Base-by-base conservation (phyloP, 2,329 filamentous ascomycete species). In the Apiospora phragmitis region DNA sequence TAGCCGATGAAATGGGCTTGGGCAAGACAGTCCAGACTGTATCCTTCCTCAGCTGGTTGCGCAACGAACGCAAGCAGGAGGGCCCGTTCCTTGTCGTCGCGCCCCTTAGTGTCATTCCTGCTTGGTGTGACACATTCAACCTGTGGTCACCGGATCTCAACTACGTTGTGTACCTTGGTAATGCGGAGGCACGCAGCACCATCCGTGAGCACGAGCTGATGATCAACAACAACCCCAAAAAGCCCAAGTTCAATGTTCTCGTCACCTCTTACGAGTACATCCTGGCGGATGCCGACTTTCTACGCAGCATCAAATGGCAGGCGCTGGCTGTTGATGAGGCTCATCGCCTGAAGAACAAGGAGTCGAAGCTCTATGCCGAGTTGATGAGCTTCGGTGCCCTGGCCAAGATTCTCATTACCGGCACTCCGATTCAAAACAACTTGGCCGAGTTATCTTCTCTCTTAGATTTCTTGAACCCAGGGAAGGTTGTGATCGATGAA, bases 11-110 rank as follows among this genome's bases (percentile, higher is more conserved):
- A 83, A 99, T 99, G 96, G 96, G 96, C 76, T 87, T 99, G 18
- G 96, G 96, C 38, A 99, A 99, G 84, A 99, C 96, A 0, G 96
- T 99, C 0, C 96, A 99, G 83, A 98, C 95, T 0, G 95, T 99
- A 38, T 91, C 95, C 0, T 98, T 98, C 80, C 92, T 99, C 81
- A 98, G 95, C 80, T 99, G 96, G 95, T 87, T 99, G 72, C 93
- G 94, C 69, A 95, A 98, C 81, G 91, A 94, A 71, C 91, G 95
- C 75, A 88, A 88, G 67, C 96, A 99, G 80, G 93, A 98, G 81
- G 96, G 96, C 0, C 96, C 96, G 0, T 98, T 98, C 78, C 90
- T 99, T 59, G 95, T 98, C 71, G 94, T 98, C n/a, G 96, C 97
- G 9, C 96, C 96, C 38, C 87, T 99, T 32, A 98, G 95, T 72